These are phyloP conservation scores for Spiraea crenata DNA, from an alignment of 331 rosid species.

Conservation along the genomic window DNA sequence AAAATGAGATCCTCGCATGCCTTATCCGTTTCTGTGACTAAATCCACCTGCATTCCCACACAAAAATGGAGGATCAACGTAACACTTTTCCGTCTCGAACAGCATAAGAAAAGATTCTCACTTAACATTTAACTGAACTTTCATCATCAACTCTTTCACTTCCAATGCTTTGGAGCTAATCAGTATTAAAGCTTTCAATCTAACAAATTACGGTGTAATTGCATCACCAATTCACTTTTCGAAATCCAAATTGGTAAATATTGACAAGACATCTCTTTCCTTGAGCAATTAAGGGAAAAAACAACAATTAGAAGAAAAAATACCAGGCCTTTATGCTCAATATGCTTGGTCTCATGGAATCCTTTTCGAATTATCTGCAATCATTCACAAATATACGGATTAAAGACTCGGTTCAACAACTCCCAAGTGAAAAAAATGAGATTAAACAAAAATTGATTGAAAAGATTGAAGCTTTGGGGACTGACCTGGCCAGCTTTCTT, in stretches of 20 bases:
- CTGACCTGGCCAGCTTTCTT: slow-evolving; percentile 52
- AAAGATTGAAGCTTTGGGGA: background rate
- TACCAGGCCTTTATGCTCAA: slow-evolving; percentile 58
- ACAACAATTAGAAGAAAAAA: background rate
- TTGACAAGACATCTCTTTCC: background rate
- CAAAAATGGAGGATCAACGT: background rate
- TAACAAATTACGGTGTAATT: background rate
- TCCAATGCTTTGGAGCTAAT: background rate
- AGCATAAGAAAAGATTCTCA: background rate
- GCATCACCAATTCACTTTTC: background rate
- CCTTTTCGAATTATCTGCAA: slow-evolving; percentile 43
- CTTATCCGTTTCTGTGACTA: slow-evolving; percentile 98
- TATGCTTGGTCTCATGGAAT: slow-evolving; percentile 47
- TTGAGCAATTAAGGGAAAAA: background rate
- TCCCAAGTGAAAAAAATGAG: background rate
- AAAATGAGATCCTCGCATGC: slow-evolving; percentile 92
- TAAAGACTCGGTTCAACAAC: background rate
- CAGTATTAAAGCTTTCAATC: slow-evolving; percentile 3
- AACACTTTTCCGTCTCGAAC: background rate
- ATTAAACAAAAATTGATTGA: background rate
- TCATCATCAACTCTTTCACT: background rate
- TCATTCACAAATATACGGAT: background rate
- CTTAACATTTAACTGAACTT: background rate
- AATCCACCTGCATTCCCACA: slow-evolving; percentile 68
- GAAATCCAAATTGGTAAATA: background rate